These are phyloP conservation scores for Paecilomyces sp. DNA, from an alignment of 2,329 filamentous ascomycete genomes.

Conservation along the genomic window DNA sequence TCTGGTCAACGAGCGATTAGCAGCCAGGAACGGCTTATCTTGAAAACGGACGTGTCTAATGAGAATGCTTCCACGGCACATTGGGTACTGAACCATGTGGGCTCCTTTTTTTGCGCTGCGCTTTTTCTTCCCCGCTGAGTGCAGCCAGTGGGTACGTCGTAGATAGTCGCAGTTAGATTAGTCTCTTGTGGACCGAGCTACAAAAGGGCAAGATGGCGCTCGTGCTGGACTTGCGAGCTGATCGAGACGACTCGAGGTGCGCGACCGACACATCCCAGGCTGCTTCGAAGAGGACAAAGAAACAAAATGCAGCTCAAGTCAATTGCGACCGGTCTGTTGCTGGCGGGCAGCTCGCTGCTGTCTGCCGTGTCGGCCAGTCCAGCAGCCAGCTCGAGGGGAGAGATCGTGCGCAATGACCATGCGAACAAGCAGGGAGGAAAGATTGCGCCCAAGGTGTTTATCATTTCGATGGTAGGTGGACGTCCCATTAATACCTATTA, in stretches of 20 bases:
- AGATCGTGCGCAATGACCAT: neutral
- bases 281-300: neutral
- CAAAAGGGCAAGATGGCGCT: neutral
- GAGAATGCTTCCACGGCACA: too few species aligned
- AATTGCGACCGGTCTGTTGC: constrained; percentile 8
- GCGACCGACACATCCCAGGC: neutral
- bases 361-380: constrained; percentile 2
- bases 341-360: constrained; percentile 8
- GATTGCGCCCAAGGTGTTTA: constrained; percentile 34
- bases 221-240: neutral
- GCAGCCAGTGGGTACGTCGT: neutral
- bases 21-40: neutral
- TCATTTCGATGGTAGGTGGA: constrained; percentile 32
- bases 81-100: neutral
- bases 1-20: neutral
- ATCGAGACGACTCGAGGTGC: neutral
- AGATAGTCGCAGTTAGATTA: too few species aligned
- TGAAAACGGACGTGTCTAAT: neutral
- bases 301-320: constrained; percentile 6
- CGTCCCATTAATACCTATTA: neutral
- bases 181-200: neutral
- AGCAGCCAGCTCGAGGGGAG: neutral
- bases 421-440: constrained; percentile 6
- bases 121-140: neutral
- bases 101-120: neutral